Evolutionary conservation across 805 yeast genomes (phyloP), one percentile per base, ranked within the genome.

Genomic region (Maudiozyma serrabonitensis): DNA sequence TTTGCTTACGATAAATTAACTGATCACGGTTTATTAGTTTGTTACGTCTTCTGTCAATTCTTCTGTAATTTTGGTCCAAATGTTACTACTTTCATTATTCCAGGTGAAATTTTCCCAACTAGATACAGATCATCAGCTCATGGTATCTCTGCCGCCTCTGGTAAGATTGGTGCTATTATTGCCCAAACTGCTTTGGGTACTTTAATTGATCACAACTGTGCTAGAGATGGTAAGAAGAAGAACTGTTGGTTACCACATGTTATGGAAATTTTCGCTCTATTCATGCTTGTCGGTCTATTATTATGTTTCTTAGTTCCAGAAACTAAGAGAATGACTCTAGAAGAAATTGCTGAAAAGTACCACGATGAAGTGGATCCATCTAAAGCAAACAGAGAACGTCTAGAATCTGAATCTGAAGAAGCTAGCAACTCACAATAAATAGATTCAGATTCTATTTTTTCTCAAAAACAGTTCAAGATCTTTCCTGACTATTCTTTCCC

Each of bases 111-210:
- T 66, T 89, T 75, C 84, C 96, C 96, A 68, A 88, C 96, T 50
- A 82, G 95, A 76, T 88, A 87, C 73, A 84, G 96, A 82, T 87
- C 95, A 21, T 81, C 95, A 57, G 95, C 96, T 45, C 96, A 88
- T 62, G 96, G 96, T 76, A 76, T 88, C 54, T 87, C 95, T 55
- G 96, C 96, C 59, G 96, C 95, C 46, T 69, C 80, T 34, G 96
- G 96, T 75, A 88, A 88, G 69, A 75, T 87, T 60, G 96, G 96
- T 74, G 95, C 96, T 52, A 87, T 88, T 58, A 80, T 88, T 74
- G 95, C 96, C 26, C 93, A 84, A 73, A 82, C 90, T 54, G 84
- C 85, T 67, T 69, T 85, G 57, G 93, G 96, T 76, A 87, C 95
- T 55, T 76, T 88, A 61, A 76, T 82, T 50, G 75, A 84, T 75